Percentiles rank a stretch among this genome's conserved stretches.
Conservation (phyloP, 2,329 filamentous ascomycete genomes). For the Alternaria atra region DNA sequence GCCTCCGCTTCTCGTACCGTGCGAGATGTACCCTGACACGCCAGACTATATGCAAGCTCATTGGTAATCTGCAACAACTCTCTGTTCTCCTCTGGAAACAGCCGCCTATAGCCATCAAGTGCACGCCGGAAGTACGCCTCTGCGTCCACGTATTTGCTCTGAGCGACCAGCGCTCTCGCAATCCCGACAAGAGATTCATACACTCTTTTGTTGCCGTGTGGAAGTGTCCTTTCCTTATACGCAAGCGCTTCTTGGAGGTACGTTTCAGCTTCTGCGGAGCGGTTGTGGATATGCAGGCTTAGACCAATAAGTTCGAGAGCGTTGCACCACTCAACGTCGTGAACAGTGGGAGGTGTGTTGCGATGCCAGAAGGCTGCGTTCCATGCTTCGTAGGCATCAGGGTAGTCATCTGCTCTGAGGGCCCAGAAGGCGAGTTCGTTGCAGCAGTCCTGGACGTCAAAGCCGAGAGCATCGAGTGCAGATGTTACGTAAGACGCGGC, state of each 20-base stretch:
- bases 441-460: neutral
- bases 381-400: neutral
- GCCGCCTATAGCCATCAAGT: neutral
- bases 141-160: neutral
- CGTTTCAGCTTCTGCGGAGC: neutral
- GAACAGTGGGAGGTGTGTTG: neutral
- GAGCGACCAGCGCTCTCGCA: neutral
- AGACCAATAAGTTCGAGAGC: neutral
- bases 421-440: neutral
- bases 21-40: neutral
- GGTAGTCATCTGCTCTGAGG: neutral
- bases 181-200: neutral
- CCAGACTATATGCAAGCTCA: neutral
- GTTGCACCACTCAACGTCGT: neutral
- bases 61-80: neutral
- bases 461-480: neutral
- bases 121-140: neutral
- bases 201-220: neutral
- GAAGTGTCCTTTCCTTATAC: neutral
- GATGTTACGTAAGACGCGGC: neutral
- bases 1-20: neutral
- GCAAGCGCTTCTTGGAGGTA: neutral
- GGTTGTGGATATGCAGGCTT: neutral
- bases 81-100: neutral
- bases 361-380: neutral